Percentiles rank a stretch among this genome's conserved stretches.
phyloP scores from a whole-genome alignment of 1,284 basidiomycete genomes.

The Irpex rosettiformis region DNA sequence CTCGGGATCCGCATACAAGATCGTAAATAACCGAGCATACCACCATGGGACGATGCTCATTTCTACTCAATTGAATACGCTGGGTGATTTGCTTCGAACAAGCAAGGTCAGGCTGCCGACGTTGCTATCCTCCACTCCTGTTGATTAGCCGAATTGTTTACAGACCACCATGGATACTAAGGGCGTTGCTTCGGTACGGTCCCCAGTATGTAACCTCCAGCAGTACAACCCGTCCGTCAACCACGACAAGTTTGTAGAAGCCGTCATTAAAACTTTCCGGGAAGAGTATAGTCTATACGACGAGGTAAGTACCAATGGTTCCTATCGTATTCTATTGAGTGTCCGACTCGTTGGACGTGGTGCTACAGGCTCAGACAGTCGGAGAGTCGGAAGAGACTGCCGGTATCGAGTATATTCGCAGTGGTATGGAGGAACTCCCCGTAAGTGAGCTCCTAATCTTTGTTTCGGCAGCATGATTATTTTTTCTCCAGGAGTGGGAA shows the following conservation, averaged over 20 bases:
- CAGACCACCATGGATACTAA: conserved; percentile 79
- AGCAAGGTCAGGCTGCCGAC: conserved; percentile 65
- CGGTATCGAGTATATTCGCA: conserved; percentile 53
- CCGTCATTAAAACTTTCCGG: conserved; percentile 72
- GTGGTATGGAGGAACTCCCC: conserved; percentile 70
- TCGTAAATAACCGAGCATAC: conserved; percentile 88
- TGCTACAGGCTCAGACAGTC: conserved; percentile 32
- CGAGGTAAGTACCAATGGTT: conserved; percentile 30
- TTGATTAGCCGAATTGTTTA: neutral
- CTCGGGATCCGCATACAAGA: conserved; percentile 97
- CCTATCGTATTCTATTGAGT: neutral
- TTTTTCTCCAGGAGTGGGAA: conserved; percentile 70
- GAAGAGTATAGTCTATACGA: conserved; percentile 55
- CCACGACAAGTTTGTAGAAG: conserved; percentile 71
- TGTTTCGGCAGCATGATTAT: neutral
- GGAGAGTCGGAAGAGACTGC: conserved; percentile 43
- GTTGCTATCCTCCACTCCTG: too few species aligned
- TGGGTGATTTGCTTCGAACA: conserved; percentile 71
- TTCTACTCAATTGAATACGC: conserved; percentile 66
- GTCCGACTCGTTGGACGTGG: neutral
- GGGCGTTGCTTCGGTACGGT: conserved; percentile 89
- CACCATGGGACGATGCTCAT: conserved; percentile 99
- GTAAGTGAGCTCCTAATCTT: conserved; percentile 35
- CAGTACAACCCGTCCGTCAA: conserved; percentile 51
- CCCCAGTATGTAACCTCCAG: conserved; percentile 84